These are phyloP conservation scores for Tilletiaria anomala DNA, from an alignment of 1,284 basidiomycete species.

Conservation along the genomic window DNA sequence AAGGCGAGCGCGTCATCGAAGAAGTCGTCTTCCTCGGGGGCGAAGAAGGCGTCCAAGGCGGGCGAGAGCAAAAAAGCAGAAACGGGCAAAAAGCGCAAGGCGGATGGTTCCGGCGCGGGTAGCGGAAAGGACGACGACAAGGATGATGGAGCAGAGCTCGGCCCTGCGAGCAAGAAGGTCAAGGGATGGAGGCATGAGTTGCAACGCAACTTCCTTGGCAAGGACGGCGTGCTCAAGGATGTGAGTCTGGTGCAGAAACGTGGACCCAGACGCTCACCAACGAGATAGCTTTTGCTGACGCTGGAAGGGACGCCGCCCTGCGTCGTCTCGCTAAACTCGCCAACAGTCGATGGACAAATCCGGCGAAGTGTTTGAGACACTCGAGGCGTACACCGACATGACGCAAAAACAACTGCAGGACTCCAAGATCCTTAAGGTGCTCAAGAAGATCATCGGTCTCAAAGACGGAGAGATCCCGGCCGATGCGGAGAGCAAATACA, in stretches of 20 bases:
- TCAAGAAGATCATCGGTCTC: slow-evolving; percentile 77
- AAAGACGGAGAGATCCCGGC: slow-evolving; percentile 56
- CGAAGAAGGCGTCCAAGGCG: no score
- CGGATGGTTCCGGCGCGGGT: no score
- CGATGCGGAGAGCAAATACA: slow-evolving; percentile 69
- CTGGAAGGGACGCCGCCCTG: slow-evolving; percentile 40
- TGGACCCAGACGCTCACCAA: slow-evolving; percentile 6
- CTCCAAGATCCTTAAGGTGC: slow-evolving; percentile 96
- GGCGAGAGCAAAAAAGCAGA: no score
- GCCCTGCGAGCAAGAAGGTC: slow-evolving; percentile 48
- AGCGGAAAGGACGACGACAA: slow-evolving; percentile 2
- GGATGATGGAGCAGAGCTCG: neutral
- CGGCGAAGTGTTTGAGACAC: slow-evolving; percentile 62
- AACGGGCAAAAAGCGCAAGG: neutral
- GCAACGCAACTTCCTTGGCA: slow-evolving; percentile 70
- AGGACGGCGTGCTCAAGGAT: slow-evolving; percentile 39
- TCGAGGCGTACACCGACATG: slow-evolving; percentile 76
- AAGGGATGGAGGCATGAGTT: slow-evolving; percentile 68
- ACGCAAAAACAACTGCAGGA: slow-evolving; percentile 65
- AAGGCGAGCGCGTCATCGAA: no score
- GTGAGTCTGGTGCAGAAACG: slow-evolving; percentile 13
- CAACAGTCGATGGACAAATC: slow-evolving; percentile 45
- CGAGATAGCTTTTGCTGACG: neutral
- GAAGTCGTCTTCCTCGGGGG: no score
- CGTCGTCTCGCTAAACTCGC: no score